Conservation (phyloP, 768 basidiomycete species). For the Mycena amicta region DNA sequence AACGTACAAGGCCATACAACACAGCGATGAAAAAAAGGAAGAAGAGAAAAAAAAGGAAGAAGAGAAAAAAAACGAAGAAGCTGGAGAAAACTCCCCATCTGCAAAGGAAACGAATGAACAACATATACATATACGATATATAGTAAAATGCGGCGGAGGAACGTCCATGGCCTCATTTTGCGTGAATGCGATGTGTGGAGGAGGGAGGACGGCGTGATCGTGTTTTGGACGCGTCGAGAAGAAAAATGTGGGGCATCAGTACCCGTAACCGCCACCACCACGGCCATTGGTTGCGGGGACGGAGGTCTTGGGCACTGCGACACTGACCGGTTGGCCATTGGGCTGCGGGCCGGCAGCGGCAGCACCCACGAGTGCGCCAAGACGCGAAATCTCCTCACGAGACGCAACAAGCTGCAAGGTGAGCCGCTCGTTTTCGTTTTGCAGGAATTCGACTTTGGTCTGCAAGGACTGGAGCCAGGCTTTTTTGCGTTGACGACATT, state of each 20-base stretch:
- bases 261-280: constrained; percentile 4
- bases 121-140: neutral
- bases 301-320: constrained; percentile 17
- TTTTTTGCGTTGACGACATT: constrained; percentile 99
- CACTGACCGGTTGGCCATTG: constrained; percentile 17
- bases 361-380: constrained; percentile 73
- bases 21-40: neutral
- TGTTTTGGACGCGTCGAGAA: neutral
- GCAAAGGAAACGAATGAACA: neutral
- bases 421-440: constrained; percentile 94
- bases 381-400: constrained; percentile 88
- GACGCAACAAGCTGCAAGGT: constrained; percentile 83
- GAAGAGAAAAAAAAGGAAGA: neutral
- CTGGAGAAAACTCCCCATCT: neutral
- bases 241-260: neutral
- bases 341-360: constrained; percentile 49
- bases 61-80: neutral
- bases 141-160: neutral
- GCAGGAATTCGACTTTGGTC: constrained; percentile 88
- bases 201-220: neutral
- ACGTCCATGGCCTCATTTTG: constrained; percentile 1
- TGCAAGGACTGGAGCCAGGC: constrained; percentile 94
- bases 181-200: neutral
- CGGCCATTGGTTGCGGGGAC: neutral
- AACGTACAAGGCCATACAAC: too few species aligned